Conservation (phyloP, 179 eudicot genomes). For the Silene coronaria region DNA sequence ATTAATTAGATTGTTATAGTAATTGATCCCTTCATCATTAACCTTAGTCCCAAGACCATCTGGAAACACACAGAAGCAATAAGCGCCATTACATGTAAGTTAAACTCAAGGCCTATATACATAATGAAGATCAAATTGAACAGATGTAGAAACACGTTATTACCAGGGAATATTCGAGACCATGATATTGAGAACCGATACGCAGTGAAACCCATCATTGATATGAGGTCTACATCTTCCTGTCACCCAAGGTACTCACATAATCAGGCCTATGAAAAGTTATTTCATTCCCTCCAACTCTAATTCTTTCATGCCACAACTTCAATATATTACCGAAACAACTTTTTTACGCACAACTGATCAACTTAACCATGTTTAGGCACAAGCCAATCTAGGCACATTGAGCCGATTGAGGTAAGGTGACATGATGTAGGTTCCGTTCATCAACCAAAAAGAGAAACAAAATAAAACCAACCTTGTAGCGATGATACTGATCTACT, state of each 20-base stretch:
- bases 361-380: neutral
- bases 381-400: neutral
- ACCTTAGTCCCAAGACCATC: slow-evolving; percentile 75
- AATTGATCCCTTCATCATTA: slow-evolving; percentile 61
- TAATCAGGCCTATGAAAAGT: neutral
- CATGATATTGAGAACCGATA: slow-evolving; percentile 80
- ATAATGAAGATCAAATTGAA: neutral
- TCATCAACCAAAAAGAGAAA: neutral
- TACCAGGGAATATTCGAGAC: slow-evolving; percentile 75
- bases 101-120: neutral
- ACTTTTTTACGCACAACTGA: neutral
- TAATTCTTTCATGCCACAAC: neutral
- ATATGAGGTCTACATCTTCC: slow-evolving; percentile 72
- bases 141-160: neutral
- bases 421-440: neutral
- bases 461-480: slow-evolving; percentile 42
- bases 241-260: slow-evolving; percentile 27
- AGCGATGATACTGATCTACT: slow-evolving; percentile 80
- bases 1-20: slow-evolving; percentile 70
- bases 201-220: slow-evolving; percentile 58
- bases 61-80: slow-evolving; percentile 28
- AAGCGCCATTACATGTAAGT: neutral
- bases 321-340: neutral
- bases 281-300: neutral
- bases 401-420: neutral